These are phyloP conservation scores for Nymphaea thermarum DNA, from an alignment of 164 flowering plant species.

Conservation along the genomic window DNA sequence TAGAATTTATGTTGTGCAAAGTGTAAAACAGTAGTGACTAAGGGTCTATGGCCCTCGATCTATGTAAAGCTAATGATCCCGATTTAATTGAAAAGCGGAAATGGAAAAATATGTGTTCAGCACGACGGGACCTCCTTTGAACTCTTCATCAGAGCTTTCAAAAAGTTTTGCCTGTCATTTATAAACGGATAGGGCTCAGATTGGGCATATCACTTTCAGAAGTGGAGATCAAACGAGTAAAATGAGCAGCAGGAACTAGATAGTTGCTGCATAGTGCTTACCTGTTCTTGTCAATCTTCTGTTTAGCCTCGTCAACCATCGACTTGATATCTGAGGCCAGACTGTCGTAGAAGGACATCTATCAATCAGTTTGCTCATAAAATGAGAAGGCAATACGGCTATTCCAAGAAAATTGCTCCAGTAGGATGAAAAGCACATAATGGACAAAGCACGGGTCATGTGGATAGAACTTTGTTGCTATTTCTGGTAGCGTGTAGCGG, in stretches of 20 bases:
- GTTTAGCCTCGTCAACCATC: conserved; percentile 60
- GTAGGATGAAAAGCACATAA: no score
- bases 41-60: background rate
- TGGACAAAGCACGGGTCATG: no score
- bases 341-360: conserved; percentile 21
- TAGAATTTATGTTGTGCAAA: background rate
- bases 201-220: background rate
- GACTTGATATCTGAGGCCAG: conserved; percentile 58
- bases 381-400: background rate
- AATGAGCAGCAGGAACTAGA: background rate
- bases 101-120: background rate
- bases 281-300: conserved; percentile 84
- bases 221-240: background rate
- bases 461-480: no score
- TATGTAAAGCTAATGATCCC: background rate
- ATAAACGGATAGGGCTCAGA: background rate
- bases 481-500: no score
- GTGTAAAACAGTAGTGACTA: background rate
- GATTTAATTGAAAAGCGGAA: background rate
- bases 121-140: conserved; percentile 58
- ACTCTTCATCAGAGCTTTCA: conserved; percentile 71
- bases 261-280: conserved; percentile 10
- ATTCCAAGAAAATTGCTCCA: no score
- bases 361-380: background rate
- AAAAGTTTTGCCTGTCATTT: conserved; percentile 54